Evolutionary conservation across 805 yeast species (phyloP).

Genomic region (Ogataea sp.): DNA sequence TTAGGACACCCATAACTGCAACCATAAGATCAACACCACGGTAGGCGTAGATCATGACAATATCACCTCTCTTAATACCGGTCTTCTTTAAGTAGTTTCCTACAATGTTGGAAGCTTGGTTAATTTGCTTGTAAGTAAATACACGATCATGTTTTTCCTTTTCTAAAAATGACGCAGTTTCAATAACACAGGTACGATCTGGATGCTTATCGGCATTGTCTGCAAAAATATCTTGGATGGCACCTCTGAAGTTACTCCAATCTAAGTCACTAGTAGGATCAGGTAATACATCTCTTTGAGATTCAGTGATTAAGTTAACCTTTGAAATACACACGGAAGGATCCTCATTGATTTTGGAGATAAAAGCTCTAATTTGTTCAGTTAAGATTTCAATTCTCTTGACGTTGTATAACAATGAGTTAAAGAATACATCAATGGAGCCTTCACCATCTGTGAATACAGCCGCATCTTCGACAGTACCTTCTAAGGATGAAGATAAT

Average conservation of each 20-base stretch:
- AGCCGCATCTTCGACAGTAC: constrained; percentile 59
- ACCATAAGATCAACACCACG: constrained; percentile 96
- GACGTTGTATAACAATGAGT: constrained; percentile 62
- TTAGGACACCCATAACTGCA: constrained; percentile 95
- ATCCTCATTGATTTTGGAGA: constrained; percentile 27
- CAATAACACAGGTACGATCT: constrained; percentile 84
- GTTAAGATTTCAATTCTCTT: constrained; percentile 62
- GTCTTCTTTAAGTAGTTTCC: constrained; percentile 78
- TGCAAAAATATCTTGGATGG: constrained; percentile 93
- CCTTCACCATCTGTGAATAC: constrained; percentile 35
- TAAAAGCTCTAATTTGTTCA: constrained; percentile 62
- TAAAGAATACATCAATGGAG: constrained; percentile 57
- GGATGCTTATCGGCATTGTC: constrained; percentile 81
- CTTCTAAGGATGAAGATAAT: constrained; percentile 38
- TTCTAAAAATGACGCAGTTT: constrained; percentile 67
- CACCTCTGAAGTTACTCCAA: constrained; percentile 89
- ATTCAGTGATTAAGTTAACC: constrained; percentile 58
- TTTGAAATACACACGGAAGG: constrained; percentile 43
- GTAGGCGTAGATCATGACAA: constrained; percentile 95
- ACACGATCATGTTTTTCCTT: constrained; percentile 50
- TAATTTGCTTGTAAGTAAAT: constrained; percentile 81
- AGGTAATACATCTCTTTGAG: constrained; percentile 60
- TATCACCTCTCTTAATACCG: constrained; percentile 86
- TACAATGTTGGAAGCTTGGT: constrained; percentile 87
- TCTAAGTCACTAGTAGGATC: constrained; percentile 83